phyloP scores from a whole-genome alignment of 1,284 basidiomycete species.

The Austroboletus niveus region DNA sequence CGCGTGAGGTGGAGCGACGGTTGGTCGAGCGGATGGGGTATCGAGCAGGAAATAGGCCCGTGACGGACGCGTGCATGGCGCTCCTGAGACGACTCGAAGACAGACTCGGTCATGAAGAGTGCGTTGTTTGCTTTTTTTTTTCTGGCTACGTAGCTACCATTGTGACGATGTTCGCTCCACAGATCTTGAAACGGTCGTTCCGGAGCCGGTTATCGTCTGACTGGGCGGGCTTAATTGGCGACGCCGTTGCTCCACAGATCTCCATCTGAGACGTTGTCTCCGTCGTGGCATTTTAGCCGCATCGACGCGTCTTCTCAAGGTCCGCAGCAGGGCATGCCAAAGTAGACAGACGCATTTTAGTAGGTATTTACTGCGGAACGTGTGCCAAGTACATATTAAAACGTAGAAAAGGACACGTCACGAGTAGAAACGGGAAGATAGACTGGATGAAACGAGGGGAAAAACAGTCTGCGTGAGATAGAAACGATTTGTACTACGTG shows the following conservation, averaged over 20 bases:
- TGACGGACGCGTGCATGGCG: conserved; percentile 24
- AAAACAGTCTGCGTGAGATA: too few species aligned
- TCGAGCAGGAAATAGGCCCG: conserved; percentile 12
- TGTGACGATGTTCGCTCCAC: too few species aligned
- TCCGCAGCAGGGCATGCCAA: background rate
- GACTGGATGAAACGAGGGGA: too few species aligned
- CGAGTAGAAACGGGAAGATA: too few species aligned
- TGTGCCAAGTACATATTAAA: background rate
- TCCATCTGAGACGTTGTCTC: conserved; percentile 1
- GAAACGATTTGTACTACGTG: too few species aligned
- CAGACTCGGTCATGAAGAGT: background rate
- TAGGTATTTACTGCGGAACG: conserved; percentile 11
- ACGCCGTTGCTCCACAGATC: background rate
- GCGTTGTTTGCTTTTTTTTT: background rate
- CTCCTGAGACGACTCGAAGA: conserved; percentile 23
- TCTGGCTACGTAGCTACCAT: too few species aligned
- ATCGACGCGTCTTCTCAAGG: background rate
- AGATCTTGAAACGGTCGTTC: too few species aligned
- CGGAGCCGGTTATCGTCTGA: too few species aligned
- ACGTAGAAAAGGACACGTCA: too few species aligned
- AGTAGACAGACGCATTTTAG: background rate
- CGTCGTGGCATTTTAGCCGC: background rate
- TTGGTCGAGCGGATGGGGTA: conserved; percentile 23
- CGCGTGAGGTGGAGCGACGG: conserved; percentile 26
- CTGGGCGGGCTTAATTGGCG: too few species aligned